These are phyloP conservation scores for Linanthus parryae DNA, from an alignment of 148 eudicot species.

Conservation along the genomic window DNA sequence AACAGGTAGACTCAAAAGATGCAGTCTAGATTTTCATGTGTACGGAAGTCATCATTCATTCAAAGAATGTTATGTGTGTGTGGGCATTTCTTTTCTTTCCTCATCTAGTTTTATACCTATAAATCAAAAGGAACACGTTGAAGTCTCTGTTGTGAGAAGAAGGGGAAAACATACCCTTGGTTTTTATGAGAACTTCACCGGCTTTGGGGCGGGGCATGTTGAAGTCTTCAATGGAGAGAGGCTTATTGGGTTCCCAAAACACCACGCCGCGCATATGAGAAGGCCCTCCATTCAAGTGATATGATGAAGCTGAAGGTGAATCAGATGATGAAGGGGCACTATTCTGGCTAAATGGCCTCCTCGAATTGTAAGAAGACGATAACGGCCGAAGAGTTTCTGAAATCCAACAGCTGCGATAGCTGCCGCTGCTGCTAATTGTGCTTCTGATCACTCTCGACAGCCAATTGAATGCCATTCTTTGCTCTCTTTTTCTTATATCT, in stretches of 20 bases:
- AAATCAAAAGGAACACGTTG: no score
- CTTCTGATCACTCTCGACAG: slow-evolving; percentile 16
- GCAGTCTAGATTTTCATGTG: no score
- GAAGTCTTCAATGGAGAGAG: slow-evolving; percentile 82
- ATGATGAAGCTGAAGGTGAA: slow-evolving; percentile 33
- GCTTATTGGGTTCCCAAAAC: slow-evolving; percentile 68
- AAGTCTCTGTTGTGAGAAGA: no score
- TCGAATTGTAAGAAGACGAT: slow-evolving; percentile 12
- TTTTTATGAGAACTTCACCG: slow-evolving; percentile 83
- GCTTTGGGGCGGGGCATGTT: slow-evolving; percentile 94
- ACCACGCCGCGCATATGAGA: slow-evolving; percentile 85
- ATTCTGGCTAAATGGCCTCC: slow-evolving; percentile 10
- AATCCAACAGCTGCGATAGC: slow-evolving; percentile 7
- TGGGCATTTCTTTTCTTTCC: no score
- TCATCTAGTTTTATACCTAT: no score
- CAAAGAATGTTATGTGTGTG: no score
- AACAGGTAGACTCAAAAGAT: no score
- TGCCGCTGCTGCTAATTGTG: slow-evolving; percentile 10
- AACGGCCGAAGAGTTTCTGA: background rate
- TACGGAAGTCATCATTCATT: no score
- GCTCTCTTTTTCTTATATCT: no score
- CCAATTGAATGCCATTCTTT: slow-evolving; percentile 14
- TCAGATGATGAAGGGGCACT: background rate
- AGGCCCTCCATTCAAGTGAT: slow-evolving; percentile 50
- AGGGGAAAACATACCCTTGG: slow-evolving; percentile 67